Evolutionary conservation across 2,329 filamentous ascomycete species (phyloP).

Genomic region (Cyanodermella asteris): DNA sequence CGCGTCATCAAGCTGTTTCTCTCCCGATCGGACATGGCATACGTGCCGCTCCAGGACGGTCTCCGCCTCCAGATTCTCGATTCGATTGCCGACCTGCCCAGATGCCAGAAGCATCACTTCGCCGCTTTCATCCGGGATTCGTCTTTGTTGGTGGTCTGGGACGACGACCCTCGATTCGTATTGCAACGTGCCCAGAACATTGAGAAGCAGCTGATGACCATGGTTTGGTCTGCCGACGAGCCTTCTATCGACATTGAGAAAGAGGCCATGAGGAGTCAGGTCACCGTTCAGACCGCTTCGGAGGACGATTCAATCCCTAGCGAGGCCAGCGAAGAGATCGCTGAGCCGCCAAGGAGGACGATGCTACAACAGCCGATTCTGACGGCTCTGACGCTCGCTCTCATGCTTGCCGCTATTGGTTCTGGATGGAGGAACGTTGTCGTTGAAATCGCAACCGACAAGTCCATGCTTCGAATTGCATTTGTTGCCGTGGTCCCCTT

Average conservation of each 20-base stretch:
- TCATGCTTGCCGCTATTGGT: slow-evolving; percentile 32
- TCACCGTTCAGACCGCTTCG: slow-evolving; percentile 7
- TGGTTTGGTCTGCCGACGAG: slow-evolving; percentile 30
- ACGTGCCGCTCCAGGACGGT: slow-evolving; percentile 35
- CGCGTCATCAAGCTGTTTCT: slow-evolving; percentile 40
- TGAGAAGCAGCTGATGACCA: slow-evolving; percentile 31
- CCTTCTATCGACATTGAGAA: slow-evolving; percentile 22
- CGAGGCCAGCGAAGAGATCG: slow-evolving; percentile 19
- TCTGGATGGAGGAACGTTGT: slow-evolving; percentile 34
- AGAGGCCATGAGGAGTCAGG: slow-evolving; percentile 12
- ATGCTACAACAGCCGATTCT: slow-evolving; percentile 34
- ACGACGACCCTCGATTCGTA: slow-evolving; percentile 36
- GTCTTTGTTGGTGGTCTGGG: slow-evolving; percentile 40
- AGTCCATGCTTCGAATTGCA: slow-evolving; percentile 29
- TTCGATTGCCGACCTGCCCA: slow-evolving; percentile 32
- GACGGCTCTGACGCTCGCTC: slow-evolving; percentile 28
- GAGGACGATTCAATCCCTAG: slow-evolving; percentile 12
- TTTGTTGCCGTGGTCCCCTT: slow-evolving; percentile 30
- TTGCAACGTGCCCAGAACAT: slow-evolving; percentile 29
- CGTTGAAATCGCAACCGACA: slow-evolving; percentile 31
- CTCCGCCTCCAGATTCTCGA: slow-evolving; percentile 41
- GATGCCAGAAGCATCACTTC: slow-evolving; percentile 42
- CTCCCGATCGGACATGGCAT: slow-evolving; percentile 25
- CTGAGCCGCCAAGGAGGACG: slow-evolving; percentile 25
- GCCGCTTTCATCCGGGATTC: slow-evolving; percentile 40